Evolutionary conservation across 106 monocot species (phyloP).

Genomic region (Acanthochlamys bracteata): DNA sequence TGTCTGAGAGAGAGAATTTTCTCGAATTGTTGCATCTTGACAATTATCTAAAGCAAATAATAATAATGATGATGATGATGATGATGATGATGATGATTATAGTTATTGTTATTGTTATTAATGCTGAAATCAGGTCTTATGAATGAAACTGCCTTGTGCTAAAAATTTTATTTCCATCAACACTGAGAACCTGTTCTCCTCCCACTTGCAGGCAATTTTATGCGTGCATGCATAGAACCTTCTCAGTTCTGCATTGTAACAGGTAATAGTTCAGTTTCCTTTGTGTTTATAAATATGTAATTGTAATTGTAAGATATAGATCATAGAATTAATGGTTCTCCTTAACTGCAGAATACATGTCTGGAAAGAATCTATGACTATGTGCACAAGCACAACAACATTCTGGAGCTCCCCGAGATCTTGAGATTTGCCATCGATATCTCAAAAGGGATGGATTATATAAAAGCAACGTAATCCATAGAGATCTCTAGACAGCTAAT

Average conservation of each 20-base stretch:
- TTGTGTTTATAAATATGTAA: background rate
- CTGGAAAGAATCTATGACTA: conserved; percentile 56
- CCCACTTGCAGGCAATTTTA: conserved; percentile 43
- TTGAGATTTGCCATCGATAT: conserved; percentile 52
- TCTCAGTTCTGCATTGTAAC: conserved; percentile 66
- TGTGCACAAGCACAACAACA: conserved; percentile 43
- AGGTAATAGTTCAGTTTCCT: conserved; percentile 23
- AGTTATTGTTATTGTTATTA: no score
- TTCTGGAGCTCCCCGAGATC: conserved; percentile 32
- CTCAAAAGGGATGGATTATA: conserved; percentile 60
- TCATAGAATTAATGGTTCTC: background rate
- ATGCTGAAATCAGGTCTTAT: no score
- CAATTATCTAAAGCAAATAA: no score
- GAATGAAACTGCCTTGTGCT: no score
- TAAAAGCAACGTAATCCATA: conserved; percentile 47
- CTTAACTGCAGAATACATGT: conserved; percentile 51
- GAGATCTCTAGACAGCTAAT: conserved; percentile 58
- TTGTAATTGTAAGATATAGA: no score
- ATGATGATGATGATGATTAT: no score
- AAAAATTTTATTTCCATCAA: no score
- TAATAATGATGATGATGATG: no score
- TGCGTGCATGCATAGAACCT: conserved; percentile 57
- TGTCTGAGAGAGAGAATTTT: no score
- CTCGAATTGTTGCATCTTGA: no score
- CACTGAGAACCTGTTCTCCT: no score